Percentiles rank a stretch among this genome's conserved stretches.
These are phyloP conservation scores for Globisporangium echinulatum DNA, from an alignment of 352 stramenopile genomes.

Conservation along the genomic window DNA sequence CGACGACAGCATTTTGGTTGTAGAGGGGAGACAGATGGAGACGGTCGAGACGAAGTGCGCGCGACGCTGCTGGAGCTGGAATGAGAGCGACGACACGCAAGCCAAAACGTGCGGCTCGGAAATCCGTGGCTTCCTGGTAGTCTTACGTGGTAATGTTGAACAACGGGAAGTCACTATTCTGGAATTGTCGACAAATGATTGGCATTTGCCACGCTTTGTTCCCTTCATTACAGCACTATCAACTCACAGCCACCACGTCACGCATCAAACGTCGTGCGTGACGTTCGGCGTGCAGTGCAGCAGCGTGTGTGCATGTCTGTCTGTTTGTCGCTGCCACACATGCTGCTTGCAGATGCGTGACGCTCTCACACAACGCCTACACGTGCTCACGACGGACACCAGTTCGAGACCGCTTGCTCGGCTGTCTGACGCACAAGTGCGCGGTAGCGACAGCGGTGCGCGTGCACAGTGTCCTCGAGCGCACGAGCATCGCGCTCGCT, in stretches of 20 bases:
- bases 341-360: no score
- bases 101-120: constrained; percentile 4
- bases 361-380: no score
- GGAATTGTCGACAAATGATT: no score
- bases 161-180: no score
- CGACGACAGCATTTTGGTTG: constrained; percentile 20
- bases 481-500: constrained; percentile 2
- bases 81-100: constrained; percentile 2
- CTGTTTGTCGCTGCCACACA: not conserved
- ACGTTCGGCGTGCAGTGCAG: no score
- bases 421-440: constrained; percentile 19
- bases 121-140: no score
- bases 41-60: not conserved
- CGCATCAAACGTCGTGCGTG: no score
- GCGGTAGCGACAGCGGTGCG: constrained; percentile 13
- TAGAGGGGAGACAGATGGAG: not conserved
- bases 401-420: constrained; percentile 7
- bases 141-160: no score
- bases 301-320: no score
- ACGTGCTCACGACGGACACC: not conserved
- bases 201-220: no score
- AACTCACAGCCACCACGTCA: no score
- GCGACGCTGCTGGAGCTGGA: constrained; percentile 4
- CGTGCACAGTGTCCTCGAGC: constrained; percentile 5
- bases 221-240: no score